Conservation (phyloP, 371 early-diverging fungal genomes). For the Basidiobolus meristosporus region DNA sequence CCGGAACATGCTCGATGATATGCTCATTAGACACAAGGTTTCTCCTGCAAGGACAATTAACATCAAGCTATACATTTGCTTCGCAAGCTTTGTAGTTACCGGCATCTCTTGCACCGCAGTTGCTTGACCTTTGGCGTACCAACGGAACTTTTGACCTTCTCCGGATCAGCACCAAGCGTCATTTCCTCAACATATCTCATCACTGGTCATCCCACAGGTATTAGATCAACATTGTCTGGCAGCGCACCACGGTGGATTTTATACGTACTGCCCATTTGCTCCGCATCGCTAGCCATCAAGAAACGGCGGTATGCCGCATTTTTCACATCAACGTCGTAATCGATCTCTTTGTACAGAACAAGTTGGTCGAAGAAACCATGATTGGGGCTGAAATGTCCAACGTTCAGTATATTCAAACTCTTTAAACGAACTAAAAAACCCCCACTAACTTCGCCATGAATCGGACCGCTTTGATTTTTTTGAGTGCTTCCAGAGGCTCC, state of each 20-base stretch:
- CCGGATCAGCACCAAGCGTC: background rate
- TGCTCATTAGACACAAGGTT: constrained; percentile 29
- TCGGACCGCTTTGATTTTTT: constrained; percentile 20
- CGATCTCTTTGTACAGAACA: constrained; percentile 31
- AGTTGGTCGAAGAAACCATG: constrained; percentile 50
- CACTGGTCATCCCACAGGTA: constrained; percentile 21
- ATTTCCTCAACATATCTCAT: constrained; percentile 20
- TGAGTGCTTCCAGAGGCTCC: constrained; percentile 24
- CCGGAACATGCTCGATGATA: constrained; percentile 48
- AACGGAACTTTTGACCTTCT: constrained; percentile 2
- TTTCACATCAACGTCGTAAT: constrained; percentile 27
- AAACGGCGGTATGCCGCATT: constrained; percentile 50
- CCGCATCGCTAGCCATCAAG: constrained; percentile 28
- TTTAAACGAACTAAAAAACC: background rate
- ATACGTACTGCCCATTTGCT: constrained; percentile 23
- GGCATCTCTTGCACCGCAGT: constrained; percentile 24
- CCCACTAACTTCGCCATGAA: constrained; percentile 20
- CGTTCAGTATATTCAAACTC: background rate
- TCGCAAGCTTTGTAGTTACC: constrained; percentile 2
- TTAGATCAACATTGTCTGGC: constrained; percentile 2
- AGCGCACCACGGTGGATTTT: background rate
- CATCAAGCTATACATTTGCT: background rate
- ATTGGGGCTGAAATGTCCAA: constrained; percentile 30
- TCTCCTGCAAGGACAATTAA: constrained; percentile 15
- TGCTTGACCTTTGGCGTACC: constrained; percentile 7